Evolutionary conservation across 768 basidiomycete species (phyloP).

Genomic region (Leccinum variicolor): DNA sequence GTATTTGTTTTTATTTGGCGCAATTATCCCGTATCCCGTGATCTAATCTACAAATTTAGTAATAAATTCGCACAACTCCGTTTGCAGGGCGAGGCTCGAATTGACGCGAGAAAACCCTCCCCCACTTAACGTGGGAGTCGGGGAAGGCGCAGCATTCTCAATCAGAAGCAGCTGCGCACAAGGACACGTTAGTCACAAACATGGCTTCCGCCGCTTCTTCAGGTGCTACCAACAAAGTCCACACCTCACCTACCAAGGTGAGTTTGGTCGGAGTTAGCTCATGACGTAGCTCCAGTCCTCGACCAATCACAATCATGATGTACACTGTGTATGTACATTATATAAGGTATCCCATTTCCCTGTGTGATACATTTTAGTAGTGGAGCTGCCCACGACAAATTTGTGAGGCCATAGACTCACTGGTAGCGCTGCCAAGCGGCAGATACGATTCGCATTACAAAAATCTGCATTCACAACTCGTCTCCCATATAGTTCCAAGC

Average conservation of each 20-base stretch:
- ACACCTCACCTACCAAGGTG: conserved; percentile 36
- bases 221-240: conserved; percentile 23
- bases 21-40: too few species aligned
- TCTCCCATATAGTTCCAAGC: not conserved
- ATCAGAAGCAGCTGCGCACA: conserved; percentile 31
- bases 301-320: not conserved
- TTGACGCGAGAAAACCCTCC: too few species aligned
- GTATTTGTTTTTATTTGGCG: too few species aligned
- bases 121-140: too few species aligned
- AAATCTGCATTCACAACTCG: not conserved
- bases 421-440: not conserved
- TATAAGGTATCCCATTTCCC: too few species aligned
- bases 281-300: not conserved
- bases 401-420: too few species aligned
- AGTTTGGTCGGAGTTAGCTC: conserved; percentile 21
- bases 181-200: conserved; percentile 9
- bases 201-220: conserved; percentile 31
- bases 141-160: conserved; percentile 33
- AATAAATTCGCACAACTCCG: too few species aligned
- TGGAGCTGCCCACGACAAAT: too few species aligned
- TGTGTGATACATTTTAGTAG: too few species aligned
- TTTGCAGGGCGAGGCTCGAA: too few species aligned
- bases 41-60: too few species aligned
- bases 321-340: not conserved
- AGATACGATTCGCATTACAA: not conserved